Evolutionary conservation across 805 yeast genomes (phyloP), one percentile per base, ranked within the genome.

Genomic region (Candida cerambycidarum): DNA sequence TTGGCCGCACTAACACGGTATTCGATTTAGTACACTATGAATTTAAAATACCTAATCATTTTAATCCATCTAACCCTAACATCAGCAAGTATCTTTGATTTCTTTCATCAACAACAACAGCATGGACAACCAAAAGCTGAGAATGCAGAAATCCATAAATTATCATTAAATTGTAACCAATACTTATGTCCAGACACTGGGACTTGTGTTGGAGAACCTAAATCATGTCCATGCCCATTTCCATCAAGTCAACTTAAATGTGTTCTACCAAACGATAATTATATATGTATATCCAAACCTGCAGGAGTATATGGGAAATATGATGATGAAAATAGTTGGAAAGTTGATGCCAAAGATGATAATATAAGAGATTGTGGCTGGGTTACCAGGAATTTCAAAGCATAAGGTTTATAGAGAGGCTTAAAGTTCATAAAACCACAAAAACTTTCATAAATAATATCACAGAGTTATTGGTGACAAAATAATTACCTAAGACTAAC

Each of bases 201-300:
- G 31, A 71, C 71, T 8, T 93, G 99, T 67, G 99, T 88, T 0
- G 71, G 73, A 1, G 54, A 63, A 1, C 79, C 88, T 0, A 52
- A 73, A 6, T 85, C 83, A 39, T 93, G 99, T 60, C 96, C 97
- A 1, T 93, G 99, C 60, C 89, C 88, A 2, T 92, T 80, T 57
- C 93, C 96, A 1, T 79, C 81, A 45, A 82, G 95, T 1, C 96
- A 92, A 59, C 56, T 86, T 47, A 85, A 87, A 56, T 93, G 99
- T 62, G 58, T 75, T 2, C 67, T 87, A 31, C 95, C 97, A 0
- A 82, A 79, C 48, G 74, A 79, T 14, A 77, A 77, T 42, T 84
- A 70, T 56, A 73, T 90, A 12, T 93, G 99, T 61, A 84, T 93
- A 32, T 85, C 97, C 15, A 85, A 84, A 52, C 92, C 95, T 1